Percentiles rank a stretch among this genome's conserved stretches.
Evolutionary conservation across 345 rosid genomes (phyloP).

Genomic region (Raphanus sativus): DNA sequence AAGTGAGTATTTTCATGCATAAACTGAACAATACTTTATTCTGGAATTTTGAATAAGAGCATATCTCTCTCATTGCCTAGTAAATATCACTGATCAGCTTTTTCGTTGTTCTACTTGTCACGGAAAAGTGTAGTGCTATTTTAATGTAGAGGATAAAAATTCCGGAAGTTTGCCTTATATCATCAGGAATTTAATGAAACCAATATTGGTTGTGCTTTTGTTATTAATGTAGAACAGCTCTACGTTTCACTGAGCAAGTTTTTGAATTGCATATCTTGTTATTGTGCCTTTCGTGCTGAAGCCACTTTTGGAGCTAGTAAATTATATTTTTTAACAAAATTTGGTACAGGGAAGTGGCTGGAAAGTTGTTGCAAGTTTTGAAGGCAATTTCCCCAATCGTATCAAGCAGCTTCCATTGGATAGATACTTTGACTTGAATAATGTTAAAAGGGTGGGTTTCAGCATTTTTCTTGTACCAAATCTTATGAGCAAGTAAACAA

Average conservation of each 20-base stretch:
- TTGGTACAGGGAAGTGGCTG: slow-evolving; percentile 89
- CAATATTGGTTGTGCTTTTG: background rate
- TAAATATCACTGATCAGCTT: background rate
- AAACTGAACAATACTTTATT: slow-evolving; percentile 11
- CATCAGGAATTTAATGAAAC: background rate
- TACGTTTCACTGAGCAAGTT: background rate
- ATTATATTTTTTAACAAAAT: background rate
- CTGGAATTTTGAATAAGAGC: background rate
- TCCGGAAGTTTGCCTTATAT: background rate
- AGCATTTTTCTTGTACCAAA: slow-evolving; percentile 11
- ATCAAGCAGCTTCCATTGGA: slow-evolving; percentile 97
- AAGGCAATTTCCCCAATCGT: slow-evolving; percentile 90
- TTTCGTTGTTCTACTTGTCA: background rate
- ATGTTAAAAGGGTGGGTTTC: slow-evolving; percentile 84
- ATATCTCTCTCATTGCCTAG: background rate
- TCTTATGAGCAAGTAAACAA: slow-evolving; percentile 1
- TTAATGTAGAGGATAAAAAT: background rate
- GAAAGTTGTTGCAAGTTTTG: slow-evolving; percentile 98
- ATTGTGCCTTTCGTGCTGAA: slow-evolving; percentile 17
- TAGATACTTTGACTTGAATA: slow-evolving; percentile 86
- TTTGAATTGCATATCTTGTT: background rate
- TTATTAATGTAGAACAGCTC: too few relatives aligned
- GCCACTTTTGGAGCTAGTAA: slow-evolving; percentile 6
- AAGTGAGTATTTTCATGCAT: slow-evolving; percentile 57
- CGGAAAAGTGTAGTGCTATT: background rate